Percentiles rank a stretch among this genome's conserved stretches.
These are phyloP conservation scores for Pichia sp. DNA, from an alignment of 1,139 yeast species.

Conservation along the genomic window DNA sequence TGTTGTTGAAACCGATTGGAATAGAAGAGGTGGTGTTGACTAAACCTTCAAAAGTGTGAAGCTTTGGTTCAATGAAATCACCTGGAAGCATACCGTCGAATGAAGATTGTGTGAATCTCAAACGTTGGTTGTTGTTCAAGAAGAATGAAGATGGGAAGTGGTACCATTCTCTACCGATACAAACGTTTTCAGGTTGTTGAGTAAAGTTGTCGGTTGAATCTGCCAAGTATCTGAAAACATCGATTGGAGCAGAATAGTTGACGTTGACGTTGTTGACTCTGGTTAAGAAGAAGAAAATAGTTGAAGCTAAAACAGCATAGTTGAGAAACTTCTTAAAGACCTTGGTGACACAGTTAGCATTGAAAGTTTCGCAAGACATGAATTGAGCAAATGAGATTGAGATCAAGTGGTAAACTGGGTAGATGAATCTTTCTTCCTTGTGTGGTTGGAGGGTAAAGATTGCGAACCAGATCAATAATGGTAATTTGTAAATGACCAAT, in stretches of 20 bases:
- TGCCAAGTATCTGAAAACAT: constrained; percentile 38
- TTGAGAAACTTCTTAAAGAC: constrained; percentile 14
- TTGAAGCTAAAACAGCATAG: neutral
- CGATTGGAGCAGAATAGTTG: constrained; percentile 63
- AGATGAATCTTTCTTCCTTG: constrained; percentile 89
- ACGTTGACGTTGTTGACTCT: constrained; percentile 48
- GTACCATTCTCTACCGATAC: constrained; percentile 95
- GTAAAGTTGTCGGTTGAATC: constrained; percentile 18
- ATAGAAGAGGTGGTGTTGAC: constrained; percentile 38
- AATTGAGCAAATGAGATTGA: constrained; percentile 62
- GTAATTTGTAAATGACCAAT: constrained; percentile 34
- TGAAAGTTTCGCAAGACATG: constrained; percentile 19
- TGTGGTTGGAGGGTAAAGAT: constrained; percentile 80
- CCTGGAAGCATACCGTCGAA: constrained; percentile 90
- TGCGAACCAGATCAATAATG: constrained; percentile 61
- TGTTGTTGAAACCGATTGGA: constrained; percentile 72
- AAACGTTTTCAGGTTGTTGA: constrained; percentile 48
- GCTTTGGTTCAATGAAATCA: constrained; percentile 57
- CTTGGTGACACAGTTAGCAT: constrained; percentile 3
- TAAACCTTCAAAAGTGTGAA: constrained; percentile 22
- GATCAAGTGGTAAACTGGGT: constrained; percentile 77
- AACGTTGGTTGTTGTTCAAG: constrained; percentile 52
- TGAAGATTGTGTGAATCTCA: constrained; percentile 70
- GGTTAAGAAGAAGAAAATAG: constrained; percentile 10
- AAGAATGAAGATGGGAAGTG: constrained; percentile 89